Conservation (phyloP, 768 basidiomycete genomes). For the Lactarius sp. region DNA sequence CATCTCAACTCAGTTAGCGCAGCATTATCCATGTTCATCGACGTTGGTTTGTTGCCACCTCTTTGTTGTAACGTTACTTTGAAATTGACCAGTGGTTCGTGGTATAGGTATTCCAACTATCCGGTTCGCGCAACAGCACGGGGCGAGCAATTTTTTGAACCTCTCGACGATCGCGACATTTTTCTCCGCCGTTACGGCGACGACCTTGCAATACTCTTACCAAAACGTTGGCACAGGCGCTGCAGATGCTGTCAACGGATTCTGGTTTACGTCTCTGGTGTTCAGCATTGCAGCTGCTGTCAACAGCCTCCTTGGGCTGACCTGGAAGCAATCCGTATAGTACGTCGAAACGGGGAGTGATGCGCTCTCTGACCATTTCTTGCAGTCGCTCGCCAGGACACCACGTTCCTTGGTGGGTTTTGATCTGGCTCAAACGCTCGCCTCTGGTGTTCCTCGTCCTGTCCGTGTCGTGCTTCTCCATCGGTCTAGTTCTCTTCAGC, state of each 20-base stretch:
- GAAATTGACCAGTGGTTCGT: neutral
- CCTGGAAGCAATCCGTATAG: conserved; percentile 84
- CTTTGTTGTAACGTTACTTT: conserved; percentile 4
- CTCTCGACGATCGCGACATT: conserved; percentile 74
- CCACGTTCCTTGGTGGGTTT: conserved; percentile 76
- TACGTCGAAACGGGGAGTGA: conserved; percentile 36
- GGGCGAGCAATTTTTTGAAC: conserved; percentile 64
- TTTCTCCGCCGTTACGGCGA: conserved; percentile 71
- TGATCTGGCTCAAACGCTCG: conserved; percentile 84
- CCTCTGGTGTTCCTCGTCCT: conserved; percentile 79
- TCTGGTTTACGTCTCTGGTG: conserved; percentile 73
- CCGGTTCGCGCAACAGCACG: conserved; percentile 70
- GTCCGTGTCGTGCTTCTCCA: conserved; percentile 78
- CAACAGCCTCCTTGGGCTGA: conserved; percentile 66
- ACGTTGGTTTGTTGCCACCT: conserved; percentile 51
- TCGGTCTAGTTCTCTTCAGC: conserved; percentile 73
- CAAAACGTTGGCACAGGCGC: conserved; percentile 37
- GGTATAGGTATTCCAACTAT: conserved; percentile 65
- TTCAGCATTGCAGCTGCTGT: conserved; percentile 82
- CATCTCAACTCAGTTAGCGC: conserved; percentile 65
- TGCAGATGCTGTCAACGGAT: conserved; percentile 56
- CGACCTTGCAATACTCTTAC: conserved; percentile 67
- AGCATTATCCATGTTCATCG: conserved; percentile 65
- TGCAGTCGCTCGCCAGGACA: conserved; percentile 69
- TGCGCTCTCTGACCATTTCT: neutral